phyloP scores from a whole-genome alignment of 805 yeast genomes.

The Ascoidea asiatica region DNA sequence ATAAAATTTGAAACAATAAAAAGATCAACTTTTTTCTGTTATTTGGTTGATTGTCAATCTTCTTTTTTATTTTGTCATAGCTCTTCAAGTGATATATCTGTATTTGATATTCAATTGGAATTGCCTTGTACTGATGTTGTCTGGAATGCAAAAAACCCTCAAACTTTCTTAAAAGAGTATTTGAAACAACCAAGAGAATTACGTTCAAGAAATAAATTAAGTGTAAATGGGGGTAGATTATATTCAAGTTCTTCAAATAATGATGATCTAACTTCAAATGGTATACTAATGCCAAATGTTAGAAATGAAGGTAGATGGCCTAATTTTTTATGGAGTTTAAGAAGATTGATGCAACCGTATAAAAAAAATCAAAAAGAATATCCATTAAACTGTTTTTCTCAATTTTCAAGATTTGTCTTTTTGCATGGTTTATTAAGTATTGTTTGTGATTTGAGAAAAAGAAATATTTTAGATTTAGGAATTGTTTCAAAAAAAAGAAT shows the following conservation, averaged over 20 bases:
- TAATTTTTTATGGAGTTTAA: slow-evolving; percentile 20
- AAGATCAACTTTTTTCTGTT: slow-evolving; percentile 27
- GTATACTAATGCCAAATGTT: slow-evolving; percentile 15
- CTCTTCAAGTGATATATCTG: too few relatives aligned
- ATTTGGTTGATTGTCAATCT: slow-evolving; percentile 26
- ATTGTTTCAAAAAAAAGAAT: slow-evolving; percentile 15
- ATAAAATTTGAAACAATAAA: slow-evolving; percentile 29
- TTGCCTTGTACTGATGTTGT: slow-evolving; percentile 31
- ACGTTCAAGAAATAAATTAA: slow-evolving; percentile 3
- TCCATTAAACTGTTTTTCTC: slow-evolving; percentile 20
- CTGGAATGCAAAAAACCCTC: slow-evolving; percentile 22
- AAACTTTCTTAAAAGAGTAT: slow-evolving; percentile 15
- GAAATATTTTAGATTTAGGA: slow-evolving; percentile 17
- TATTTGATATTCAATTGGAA: slow-evolving; percentile 29
- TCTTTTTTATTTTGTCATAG: slow-evolving; percentile 21
- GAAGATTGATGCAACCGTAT: slow-evolving; percentile 20
- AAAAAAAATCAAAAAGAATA: slow-evolving; percentile 19
- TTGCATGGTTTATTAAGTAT: slow-evolving; percentile 20
- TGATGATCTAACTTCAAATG: background rate
- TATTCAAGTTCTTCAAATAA: background rate
- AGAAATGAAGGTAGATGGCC: slow-evolving; percentile 22
- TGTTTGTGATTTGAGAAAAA: slow-evolving; percentile 15
- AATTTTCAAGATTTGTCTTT: slow-evolving; percentile 20
- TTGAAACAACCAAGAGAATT: slow-evolving; percentile 17
- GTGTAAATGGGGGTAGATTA: slow-evolving; percentile 1